phyloP scores from a whole-genome alignment of 208 protist species.

The Leptomonas pyrrhocoris region DNA sequence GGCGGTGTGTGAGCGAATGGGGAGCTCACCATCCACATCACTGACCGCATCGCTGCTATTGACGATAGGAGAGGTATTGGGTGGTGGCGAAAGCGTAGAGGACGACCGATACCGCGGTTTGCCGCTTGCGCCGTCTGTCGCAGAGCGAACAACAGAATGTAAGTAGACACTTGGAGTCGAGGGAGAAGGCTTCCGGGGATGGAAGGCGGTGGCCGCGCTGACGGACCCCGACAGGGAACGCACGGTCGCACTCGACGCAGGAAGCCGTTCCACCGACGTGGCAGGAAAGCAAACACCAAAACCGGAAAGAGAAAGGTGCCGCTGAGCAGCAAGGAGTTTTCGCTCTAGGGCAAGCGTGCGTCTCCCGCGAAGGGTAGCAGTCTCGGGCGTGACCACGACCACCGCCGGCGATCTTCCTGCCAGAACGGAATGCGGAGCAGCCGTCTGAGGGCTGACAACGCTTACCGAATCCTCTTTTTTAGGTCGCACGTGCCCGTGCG shows the following conservation, averaged over 20 bases:
- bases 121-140: not conserved
- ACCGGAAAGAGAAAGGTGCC: not conserved
- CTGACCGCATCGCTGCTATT: not conserved
- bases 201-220: not conserved
- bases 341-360: constrained; percentile 5
- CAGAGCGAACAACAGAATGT: not conserved
- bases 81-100: not conserved
- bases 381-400: not conserved
- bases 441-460: not conserved
- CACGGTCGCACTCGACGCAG: not conserved
- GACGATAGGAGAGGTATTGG: not conserved
- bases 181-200: not conserved
- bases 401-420: not conserved
- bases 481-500: too few relatives aligned
- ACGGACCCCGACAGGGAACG: not conserved
- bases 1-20: constrained; percentile 17
- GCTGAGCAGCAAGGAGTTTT: constrained; percentile 12
- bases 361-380: not conserved
- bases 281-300: not conserved
- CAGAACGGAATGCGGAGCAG: not conserved
- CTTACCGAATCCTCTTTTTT: not conserved
- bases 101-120: not conserved
- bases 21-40: not conserved
- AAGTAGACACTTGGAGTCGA: not conserved
- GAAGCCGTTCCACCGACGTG: not conserved